Conservation (phyloP, 805 yeast species). For the Kazachstania kunashirensis region DNA sequence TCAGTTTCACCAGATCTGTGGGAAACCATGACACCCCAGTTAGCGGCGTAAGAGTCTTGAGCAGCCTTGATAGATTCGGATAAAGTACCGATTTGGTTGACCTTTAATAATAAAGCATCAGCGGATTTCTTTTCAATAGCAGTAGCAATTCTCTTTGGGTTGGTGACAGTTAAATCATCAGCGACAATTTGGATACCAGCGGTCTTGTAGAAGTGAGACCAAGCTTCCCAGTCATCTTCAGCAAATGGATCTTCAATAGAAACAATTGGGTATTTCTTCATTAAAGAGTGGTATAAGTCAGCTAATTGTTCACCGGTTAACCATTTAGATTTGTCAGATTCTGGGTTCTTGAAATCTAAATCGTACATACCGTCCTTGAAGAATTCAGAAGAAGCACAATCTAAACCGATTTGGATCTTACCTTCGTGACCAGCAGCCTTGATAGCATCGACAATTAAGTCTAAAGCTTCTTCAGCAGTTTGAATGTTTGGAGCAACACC, state of each 20-base stretch:
- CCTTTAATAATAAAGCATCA: conserved; percentile 90
- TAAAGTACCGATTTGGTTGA: conserved; percentile 96
- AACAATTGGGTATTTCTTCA: conserved; percentile 91
- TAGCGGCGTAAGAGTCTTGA: conserved; percentile 85
- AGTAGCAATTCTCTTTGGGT: conserved; percentile 86
- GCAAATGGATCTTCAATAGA: conserved; percentile 98
- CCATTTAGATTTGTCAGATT: conserved; percentile 86
- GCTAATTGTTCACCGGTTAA: conserved; percentile 82
- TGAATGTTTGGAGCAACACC: conserved; percentile 99
- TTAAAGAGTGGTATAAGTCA: conserved; percentile 66
- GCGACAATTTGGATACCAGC: conserved; percentile 85
- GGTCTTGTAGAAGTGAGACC: conserved; percentile 77
- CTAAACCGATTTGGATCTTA: conserved; percentile 83
- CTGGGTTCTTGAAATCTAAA: conserved; percentile 96
- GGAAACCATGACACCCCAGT: conserved; percentile 99
- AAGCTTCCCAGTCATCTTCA: conserved; percentile 99
- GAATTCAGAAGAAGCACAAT: conserved; percentile 96
- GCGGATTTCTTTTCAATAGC: conserved; percentile 97
- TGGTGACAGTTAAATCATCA: conserved; percentile 98
- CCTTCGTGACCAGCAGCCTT: conserved; percentile 94
- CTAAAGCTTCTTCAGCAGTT: conserved; percentile 94
- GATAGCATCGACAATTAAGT: conserved; percentile 84
- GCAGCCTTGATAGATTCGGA: conserved; percentile 97
- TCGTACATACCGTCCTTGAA: conserved; percentile 95
- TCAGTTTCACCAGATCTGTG: conserved; percentile 99